These are phyloP conservation scores for Hysterangium stoloniferum DNA, from an alignment of 768 basidiomycete genomes.

Conservation along the genomic window DNA sequence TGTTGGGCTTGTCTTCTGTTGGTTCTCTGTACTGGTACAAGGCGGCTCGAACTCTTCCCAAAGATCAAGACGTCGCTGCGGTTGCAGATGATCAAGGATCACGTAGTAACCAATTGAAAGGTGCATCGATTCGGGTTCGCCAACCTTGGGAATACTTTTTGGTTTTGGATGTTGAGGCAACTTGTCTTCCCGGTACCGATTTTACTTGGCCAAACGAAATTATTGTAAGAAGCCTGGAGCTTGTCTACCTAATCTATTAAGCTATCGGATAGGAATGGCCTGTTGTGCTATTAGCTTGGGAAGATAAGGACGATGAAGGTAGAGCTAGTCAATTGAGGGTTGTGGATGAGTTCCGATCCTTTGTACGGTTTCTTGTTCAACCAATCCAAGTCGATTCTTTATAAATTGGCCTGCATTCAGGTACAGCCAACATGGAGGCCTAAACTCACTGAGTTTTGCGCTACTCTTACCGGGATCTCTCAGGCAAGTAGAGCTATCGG, in stretches of 20 bases:
- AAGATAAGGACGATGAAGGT: constrained; percentile 45
- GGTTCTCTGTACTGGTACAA: neutral
- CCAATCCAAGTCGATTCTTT: neutral
- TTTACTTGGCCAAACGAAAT: constrained; percentile 94
- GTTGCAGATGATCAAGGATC: neutral
- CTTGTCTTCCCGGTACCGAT: constrained; percentile 58
- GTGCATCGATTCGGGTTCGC: neutral
- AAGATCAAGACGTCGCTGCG: neutral
- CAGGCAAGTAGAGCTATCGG: constrained; percentile 51
- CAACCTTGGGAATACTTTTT: constrained; percentile 72
- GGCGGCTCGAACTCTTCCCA: neutral
- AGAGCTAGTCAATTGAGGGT: constrained; percentile 53
- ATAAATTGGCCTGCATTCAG: neutral
- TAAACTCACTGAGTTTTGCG: constrained; percentile 76
- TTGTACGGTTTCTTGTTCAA: constrained; percentile 39
- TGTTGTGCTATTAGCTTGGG: constrained; percentile 82
- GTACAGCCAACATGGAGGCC: constrained; percentile 75
- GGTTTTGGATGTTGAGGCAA: constrained; percentile 86
- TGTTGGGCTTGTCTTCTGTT: neutral
- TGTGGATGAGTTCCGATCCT: constrained; percentile 78
- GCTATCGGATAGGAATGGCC: constrained; percentile 71
- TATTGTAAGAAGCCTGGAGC: constrained; percentile 54
- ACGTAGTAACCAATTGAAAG: neutral
- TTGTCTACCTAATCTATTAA: neutral
- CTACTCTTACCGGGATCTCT: constrained; percentile 79